Evolutionary conservation across 2,329 filamentous ascomycete species (phyloP), one percentile per base, ranked within the genome.

Genomic region (Colletotrichum sp.): DNA sequence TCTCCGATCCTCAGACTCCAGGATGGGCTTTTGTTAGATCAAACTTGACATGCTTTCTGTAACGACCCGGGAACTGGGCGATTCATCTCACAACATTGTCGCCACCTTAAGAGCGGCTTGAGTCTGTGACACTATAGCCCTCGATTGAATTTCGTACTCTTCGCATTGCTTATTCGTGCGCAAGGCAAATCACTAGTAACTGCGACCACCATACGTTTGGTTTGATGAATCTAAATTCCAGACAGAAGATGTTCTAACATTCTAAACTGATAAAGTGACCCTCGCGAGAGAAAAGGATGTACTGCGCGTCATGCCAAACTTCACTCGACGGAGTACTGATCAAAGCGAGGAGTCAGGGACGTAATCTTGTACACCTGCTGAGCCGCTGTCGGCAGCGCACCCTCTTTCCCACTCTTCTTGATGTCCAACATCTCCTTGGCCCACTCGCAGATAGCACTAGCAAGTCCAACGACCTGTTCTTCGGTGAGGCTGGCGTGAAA

Each of bases 401-500:
- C 59, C 18, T 32, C 59, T 3, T 71, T 55, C 28, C 49, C 49
- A 26, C 28, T 69, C 13, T 34, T 30, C 24, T 69, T 32, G n/a
- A 69, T 69, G 12, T 62, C 67, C 12, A 60, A 21, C 67, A 78
- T 79, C 69, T 80, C 79, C n/a, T 62, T 7, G 5, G 68, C 76
- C 69, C 71, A 80, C 4, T 66, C 49, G 21, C 66, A 76, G 2
- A 78, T 68, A 6, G 69, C 24, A 26, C 21, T 57, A 4, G 63
- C 69, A n/a, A 78, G 26, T 4, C 44, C 78, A 36, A 81, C 71
- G 8, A 87, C 79, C 64, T 88, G 79, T 2, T 78, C 80, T 18
- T 80, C 74, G 4, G 85, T 87, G 68, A 87, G 87, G 9, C 80
- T 80, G 5, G 86, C 86, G 77, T 88, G 86, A 36, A 88, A 76